Base-by-base conservation (phyloP, 2,329 filamentous ascomycete species). In the Colletotrichum costaricense region DNA sequence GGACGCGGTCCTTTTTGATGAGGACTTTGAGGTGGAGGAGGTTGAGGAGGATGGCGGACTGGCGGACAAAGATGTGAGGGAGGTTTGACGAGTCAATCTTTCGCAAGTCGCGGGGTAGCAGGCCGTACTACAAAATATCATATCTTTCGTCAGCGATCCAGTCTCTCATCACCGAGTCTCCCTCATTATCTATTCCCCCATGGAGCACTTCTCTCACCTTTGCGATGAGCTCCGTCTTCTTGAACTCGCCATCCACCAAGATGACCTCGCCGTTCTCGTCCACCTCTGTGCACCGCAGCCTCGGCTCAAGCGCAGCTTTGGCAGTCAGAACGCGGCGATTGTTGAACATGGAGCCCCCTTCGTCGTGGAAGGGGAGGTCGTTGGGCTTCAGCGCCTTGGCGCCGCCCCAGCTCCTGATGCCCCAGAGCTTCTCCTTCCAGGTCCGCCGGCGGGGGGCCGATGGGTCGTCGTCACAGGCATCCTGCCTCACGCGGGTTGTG, bases 61-160 rank as follows among this genome's bases (percentile, higher is more conserved):
- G 95, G 42, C 97, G 95, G 76, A 99, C 92, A 76, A 98, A 92
- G 70, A 99, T 98, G 80, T 98, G 95, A 9, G 97, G 97, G 26
- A 99, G 90, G 74, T 97, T 94, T 72, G 95, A 98, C 16, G 95
- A 98, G 82, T 99, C 97, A 79, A 99, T 98, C 84, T 99, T 99
- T 78, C 97, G 94, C 69, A 99, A 87, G 86, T 99, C 97, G 74
- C 97, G 95, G 69, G 97, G 96, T 62, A 98, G 89, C 30, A 98
- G 89, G 55, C 95, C 95, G 81, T 98, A 98, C 94, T 96, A 76
- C 72, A 73, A 6, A 49, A 19, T 3, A 55, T 62, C 9, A 46
- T 22, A 22, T n/a, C 28, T 14, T 12, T 49, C 14, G n/a, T 74
- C 63, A 62, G 54, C 42, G 54, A 35, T 56, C 38, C 24, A 16